Evolutionary conservation across 2,329 filamentous ascomycete species (phyloP).

Genomic region (Phaeosphaeriaceae sp.): DNA sequence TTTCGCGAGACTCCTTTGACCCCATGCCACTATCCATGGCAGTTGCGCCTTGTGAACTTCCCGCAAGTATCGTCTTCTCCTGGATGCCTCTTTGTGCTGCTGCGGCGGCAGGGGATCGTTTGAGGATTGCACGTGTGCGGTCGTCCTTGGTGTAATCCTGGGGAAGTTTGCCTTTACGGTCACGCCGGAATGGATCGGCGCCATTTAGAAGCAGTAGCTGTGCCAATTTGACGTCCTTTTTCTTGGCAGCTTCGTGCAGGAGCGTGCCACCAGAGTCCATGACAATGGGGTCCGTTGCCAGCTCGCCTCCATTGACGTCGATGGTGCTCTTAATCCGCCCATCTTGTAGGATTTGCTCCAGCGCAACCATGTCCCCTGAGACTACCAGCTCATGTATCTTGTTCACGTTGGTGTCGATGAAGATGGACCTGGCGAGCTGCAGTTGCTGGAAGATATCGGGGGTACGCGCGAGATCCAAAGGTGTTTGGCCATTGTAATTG

Average conservation of each 20-base stretch:
- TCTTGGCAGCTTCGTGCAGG: constrained; percentile 89
- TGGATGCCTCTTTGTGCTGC: constrained; percentile 95
- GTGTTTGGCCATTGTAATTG: constrained; percentile 83
- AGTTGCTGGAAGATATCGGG: constrained; percentile 96
- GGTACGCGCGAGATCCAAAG: constrained; percentile 86
- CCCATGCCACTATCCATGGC: constrained; percentile 67
- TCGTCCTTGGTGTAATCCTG: constrained; percentile 98
- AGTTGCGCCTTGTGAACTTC: constrained; percentile 64
- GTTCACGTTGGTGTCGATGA: constrained; percentile 83
- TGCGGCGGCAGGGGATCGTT: constrained; percentile 91
- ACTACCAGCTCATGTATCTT: constrained; percentile 82
- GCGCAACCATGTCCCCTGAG: constrained; percentile 73
- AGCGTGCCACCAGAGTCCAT: constrained; percentile 86
- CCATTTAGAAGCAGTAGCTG: constrained; percentile 91
- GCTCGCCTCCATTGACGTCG: constrained; percentile 90
- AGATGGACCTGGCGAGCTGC: constrained; percentile 87
- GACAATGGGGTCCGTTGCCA: constrained; percentile 80
- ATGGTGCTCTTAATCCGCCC: constrained; percentile 82
- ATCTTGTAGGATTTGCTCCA: constrained; percentile 84
- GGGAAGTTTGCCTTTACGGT: constrained; percentile 92
- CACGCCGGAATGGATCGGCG: constrained; percentile 92
- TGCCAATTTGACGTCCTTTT: constrained; percentile 84
- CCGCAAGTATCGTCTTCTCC: constrained; percentile 93
- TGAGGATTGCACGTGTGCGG: constrained; percentile 82
- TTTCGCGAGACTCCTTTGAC: constrained; percentile 88